A percentile compares a stretch with the other conserved stretches of the same genome.
phyloP scores from a whole-genome alignment of 2,329 filamentous ascomycete species.

The Fusarium palustre region DNA sequence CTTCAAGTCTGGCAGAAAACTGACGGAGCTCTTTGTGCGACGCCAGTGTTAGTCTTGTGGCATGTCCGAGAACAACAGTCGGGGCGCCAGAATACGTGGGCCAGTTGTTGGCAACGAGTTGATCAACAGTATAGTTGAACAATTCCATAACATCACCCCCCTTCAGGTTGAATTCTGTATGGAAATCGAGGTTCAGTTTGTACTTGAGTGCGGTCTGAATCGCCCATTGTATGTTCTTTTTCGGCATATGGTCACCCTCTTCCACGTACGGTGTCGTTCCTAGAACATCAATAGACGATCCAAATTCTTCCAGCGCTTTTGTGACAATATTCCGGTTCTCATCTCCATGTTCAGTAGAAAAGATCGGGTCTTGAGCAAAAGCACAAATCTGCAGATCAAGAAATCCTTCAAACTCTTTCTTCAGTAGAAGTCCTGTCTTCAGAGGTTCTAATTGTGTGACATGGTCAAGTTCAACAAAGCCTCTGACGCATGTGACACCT shows the following conservation, averaged over 20 bases:
- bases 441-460: constrained; percentile 7
- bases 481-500: neutral
- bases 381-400: constrained; percentile 5
- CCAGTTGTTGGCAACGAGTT: neutral
- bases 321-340: neutral
- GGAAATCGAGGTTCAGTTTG: constrained; percentile 7
- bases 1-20: neutral
- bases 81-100: neutral
- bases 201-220: neutral
- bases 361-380: constrained; percentile 26
- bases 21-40: neutral
- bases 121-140: neutral
- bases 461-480: constrained; percentile 15
- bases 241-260: neutral
- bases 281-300: neutral
- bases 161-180: constrained; percentile 8
- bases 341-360: constrained; percentile 8
- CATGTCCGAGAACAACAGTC: constrained; percentile 16
- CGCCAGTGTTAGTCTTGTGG: constrained; percentile 7
- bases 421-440: neutral
- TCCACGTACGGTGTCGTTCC: constrained; percentile 15
- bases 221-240: constrained; percentile 11
- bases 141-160: neutral
- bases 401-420: constrained; percentile 1
- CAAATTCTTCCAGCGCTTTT: neutral